Evolutionary conservation across 306 rosid genomes (phyloP).

Genomic region (Trichosanthes truncata): DNA sequence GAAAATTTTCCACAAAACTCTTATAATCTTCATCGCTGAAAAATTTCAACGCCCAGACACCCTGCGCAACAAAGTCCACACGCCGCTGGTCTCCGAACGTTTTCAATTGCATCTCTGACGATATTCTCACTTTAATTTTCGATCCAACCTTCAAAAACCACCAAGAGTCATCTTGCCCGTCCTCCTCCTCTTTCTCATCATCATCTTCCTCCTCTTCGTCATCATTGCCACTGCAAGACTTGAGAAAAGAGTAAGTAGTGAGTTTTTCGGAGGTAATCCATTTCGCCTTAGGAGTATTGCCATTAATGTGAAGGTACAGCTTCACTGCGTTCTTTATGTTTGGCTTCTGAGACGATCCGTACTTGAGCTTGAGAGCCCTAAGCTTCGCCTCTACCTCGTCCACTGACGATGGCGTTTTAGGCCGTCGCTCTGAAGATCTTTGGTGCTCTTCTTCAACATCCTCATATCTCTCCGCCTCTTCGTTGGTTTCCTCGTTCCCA

Average conservation of each 20-base stretch:
- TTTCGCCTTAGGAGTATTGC: slow-evolving; percentile 74
- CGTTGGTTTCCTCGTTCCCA: slow-evolving; percentile 16
- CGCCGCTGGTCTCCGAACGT: slow-evolving; percentile 57
- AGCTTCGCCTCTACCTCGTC: slow-evolving; percentile 84
- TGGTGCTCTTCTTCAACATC: slow-evolving; percentile 41
- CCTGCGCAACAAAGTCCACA: slow-evolving; percentile 74
- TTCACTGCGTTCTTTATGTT: slow-evolving; percentile 55
- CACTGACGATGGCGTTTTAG: slow-evolving; percentile 46
- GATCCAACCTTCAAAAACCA: slow-evolving; percentile 67
- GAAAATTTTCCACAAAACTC: slow-evolving; percentile 36
- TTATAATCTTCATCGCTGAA: slow-evolving; percentile 42
- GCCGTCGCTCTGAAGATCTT: slow-evolving; percentile 41
- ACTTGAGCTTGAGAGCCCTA: slow-evolving; percentile 71
- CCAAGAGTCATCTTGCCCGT: slow-evolving; percentile 21
- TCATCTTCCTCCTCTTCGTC: slow-evolving; percentile 31
- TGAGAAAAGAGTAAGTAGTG: slow-evolving; percentile 44
- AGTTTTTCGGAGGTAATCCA: slow-evolving; percentile 78
- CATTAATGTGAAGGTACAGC: slow-evolving; percentile 72
- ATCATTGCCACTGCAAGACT: slow-evolving; percentile 19
- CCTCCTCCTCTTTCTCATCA: slow-evolving; percentile 22
- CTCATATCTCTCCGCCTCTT: slow-evolving; percentile 30
- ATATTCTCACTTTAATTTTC: slow-evolving; percentile 48
- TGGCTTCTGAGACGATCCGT: slow-evolving; percentile 38
- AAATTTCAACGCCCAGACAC: slow-evolving; percentile 94
- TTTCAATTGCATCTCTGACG: slow-evolving; percentile 53